Base-by-base conservation (phyloP, 108 stramenopile genomes). In the Mayamaea pseudoterrestris region DNA sequence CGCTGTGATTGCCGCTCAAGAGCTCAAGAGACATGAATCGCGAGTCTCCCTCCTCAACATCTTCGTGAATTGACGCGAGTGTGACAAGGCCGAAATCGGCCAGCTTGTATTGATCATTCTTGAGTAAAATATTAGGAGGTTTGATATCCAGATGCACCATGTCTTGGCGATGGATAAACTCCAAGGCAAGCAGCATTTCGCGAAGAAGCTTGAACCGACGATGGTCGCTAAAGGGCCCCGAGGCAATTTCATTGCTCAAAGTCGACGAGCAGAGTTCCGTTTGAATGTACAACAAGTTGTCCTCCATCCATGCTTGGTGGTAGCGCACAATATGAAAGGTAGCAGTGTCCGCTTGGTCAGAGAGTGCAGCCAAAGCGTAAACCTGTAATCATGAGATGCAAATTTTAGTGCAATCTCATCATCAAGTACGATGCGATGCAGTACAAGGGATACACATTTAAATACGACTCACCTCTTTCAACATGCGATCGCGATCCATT, bases 81-180 rank as follows among this genome's bases (percentile, higher is more conserved):
- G 71, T 71, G 7, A 86, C 90, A 34, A 95, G 61, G 17, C 94
- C 94, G 61, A 95, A 95, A 53, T 95, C 94, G 34, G 92, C 94
- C 2, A 95, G 59, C 58, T 95, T 95, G 58, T 75, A 93, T 42
- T 76, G 75, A 55, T 84, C 85, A 23, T 80, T 84, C 68, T 93
- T 95, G 40, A 88, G 61, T 49, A 95, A 95, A 22, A 95, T 89
- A 44, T 95, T 95, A 23, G 87, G 90, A 14, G 94, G 92, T 60
- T 95, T 95, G 60, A 95, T 93, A 68, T 95, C 92, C 41, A 95
- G 54, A 70, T 93, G 92, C 5, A 91, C 83, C 71, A 93, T 82
- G 29, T 73, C 69, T 41, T 81, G 68, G 35, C 60, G 61, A 54
- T 95, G 94, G 27, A 94, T 71, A 34, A 81, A 73, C 25, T 89